phyloP scores from a whole-genome alignment of 352 stramenopile genomes.

The Globisporangium canariense region DNA sequence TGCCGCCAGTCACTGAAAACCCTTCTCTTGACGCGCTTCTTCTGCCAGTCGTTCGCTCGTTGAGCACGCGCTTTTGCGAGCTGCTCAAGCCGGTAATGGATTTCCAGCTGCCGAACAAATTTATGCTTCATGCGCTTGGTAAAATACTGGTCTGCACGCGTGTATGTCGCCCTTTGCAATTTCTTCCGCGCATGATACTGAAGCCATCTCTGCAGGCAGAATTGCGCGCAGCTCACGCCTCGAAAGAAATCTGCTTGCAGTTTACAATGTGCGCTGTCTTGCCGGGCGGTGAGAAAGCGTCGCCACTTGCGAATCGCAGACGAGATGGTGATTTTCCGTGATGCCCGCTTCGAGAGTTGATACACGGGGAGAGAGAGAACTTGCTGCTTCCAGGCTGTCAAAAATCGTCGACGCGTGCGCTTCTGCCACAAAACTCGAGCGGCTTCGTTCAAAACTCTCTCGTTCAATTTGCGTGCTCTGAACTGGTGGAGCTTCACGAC shows the following conservation, averaged over 20 bases:
- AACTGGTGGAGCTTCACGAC: neutral
- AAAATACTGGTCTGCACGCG: neutral
- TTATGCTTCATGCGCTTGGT: neutral
- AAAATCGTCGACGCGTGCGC: slow-evolving; percentile 2
- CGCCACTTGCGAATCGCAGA: slow-evolving; percentile 15
- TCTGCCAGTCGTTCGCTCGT: neutral
- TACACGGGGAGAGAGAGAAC: neutral
- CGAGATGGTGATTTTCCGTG: slow-evolving; percentile 3
- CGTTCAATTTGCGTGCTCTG: neutral
- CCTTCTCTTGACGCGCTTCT: neutral
- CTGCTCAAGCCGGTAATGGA: neutral
- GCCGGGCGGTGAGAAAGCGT: slow-evolving; percentile 4
- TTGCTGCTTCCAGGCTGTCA: neutral
- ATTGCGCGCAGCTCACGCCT: slow-evolving; percentile 13
- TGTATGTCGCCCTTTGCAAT: neutral
- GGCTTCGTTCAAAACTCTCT: slow-evolving; percentile 7
- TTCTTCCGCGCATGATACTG: slow-evolving; percentile 1
- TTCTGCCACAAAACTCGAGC: slow-evolving; percentile 1
- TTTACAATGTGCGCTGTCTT: slow-evolving; percentile 12
- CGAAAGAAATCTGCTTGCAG: slow-evolving; percentile 31
- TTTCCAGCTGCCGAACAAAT: slow-evolving; percentile 1
- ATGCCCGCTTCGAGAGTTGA: slow-evolving; percentile 2
- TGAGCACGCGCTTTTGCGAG: neutral
- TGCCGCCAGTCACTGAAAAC: neutral
- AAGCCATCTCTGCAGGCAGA: slow-evolving; percentile 5